Evolutionary conservation across 768 basidiomycete genomes (phyloP).

Genomic region (Boletus barrowsii): DNA sequence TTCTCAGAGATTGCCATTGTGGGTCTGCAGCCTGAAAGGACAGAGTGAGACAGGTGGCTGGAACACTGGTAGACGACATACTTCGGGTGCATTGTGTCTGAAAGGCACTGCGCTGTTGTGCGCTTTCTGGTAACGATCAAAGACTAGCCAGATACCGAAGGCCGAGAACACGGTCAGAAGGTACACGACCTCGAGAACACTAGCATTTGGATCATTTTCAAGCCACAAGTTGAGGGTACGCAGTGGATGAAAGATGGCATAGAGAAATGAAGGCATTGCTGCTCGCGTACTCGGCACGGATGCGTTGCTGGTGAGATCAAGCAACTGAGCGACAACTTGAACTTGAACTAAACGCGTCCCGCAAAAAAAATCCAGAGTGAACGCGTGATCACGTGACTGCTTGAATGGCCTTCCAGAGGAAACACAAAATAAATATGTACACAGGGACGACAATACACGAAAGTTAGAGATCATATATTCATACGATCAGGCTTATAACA

Average conservation of each 20-base stretch:
- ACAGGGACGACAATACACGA: too few relatives aligned
- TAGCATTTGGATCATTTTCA: conserved; percentile 46
- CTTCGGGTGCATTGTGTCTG: conserved; percentile 52
- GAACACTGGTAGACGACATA: conserved; percentile 31
- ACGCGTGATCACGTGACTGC: conserved; percentile 20
- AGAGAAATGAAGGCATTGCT: conserved; percentile 33
- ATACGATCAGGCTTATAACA: background rate
- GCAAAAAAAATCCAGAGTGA: conserved; percentile 2
- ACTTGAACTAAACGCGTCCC: conserved; percentile 6
- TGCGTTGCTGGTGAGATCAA: background rate
- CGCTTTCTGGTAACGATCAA: conserved; percentile 68
- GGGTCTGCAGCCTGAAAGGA: conserved; percentile 52
- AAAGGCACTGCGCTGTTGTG: conserved; percentile 76
- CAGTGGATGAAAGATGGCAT: conserved; percentile 47
- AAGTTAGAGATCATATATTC: background rate
- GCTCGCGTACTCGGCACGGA: conserved; percentile 1
- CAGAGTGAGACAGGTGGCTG: conserved; percentile 12
- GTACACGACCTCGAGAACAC: conserved; percentile 61
- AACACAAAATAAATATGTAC: too few relatives aligned
- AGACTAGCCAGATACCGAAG: conserved; percentile 76
- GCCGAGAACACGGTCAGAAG: conserved; percentile 68
- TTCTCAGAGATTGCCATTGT: conserved; percentile 50
- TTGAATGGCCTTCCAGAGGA: too few relatives aligned
- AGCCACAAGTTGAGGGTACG: conserved; percentile 47
- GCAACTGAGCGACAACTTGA: conserved; percentile 3